phyloP scores from a whole-genome alignment of 169 alveolate species.

The Plasmodium adleri region DNA sequence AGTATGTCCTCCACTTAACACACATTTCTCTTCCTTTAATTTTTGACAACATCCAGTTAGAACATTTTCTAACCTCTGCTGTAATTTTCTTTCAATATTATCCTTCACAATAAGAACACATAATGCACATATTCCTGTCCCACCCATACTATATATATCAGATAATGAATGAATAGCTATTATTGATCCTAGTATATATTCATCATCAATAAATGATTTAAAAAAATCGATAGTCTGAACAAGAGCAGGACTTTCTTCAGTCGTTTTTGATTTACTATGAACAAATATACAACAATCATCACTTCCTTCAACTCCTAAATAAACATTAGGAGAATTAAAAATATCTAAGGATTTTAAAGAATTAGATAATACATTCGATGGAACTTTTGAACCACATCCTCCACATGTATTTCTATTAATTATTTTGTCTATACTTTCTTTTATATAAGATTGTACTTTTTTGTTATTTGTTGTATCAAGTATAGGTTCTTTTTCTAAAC shows the following conservation, averaged over 20 bases:
- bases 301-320: conserved; percentile 69
- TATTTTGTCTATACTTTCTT: conserved; percentile 74
- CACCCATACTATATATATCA: conserved; percentile 77
- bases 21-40: conserved; percentile 74
- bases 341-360: conserved; percentile 50
- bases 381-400: conserved; percentile 77
- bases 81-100: conserved; percentile 70
- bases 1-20: conserved; percentile 77
- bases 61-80: conserved; percentile 70
- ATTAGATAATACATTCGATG: conserved; percentile 67
- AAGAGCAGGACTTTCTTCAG: conserved; percentile 67
- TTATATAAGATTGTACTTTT: conserved; percentile 52
- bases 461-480: not conserved
- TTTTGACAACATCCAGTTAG: conserved; percentile 74
- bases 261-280: conserved; percentile 59
- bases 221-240: conserved; percentile 75
- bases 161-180: conserved; percentile 75
- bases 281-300: conserved; percentile 77
- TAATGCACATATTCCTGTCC: conserved; percentile 72
- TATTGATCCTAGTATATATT: conserved; percentile 72
- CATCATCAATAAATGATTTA: conserved; percentile 76
- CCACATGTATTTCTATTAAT: conserved; percentile 76
- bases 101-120: conserved; percentile 73
- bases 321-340: conserved; percentile 68
- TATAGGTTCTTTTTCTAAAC: not conserved